These are phyloP conservation scores for Colletotrichum noveboracense DNA, from an alignment of 2,329 filamentous ascomycete species.

Conservation along the genomic window DNA sequence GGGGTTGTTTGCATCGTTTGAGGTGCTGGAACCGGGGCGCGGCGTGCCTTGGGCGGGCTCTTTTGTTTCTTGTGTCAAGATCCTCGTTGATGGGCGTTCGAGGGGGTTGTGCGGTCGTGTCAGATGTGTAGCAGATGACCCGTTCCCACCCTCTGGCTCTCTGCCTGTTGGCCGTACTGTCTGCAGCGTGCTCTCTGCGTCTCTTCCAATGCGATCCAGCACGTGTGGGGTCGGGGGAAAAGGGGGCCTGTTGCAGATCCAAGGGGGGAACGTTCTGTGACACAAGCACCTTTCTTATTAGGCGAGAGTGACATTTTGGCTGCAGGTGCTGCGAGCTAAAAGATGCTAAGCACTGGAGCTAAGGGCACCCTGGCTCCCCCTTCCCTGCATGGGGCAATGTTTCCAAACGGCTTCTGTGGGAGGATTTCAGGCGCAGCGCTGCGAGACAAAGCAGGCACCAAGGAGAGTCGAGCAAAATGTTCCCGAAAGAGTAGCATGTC, in stretches of 20 bases:
- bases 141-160: background rate
- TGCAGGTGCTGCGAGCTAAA: background rate
- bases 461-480: background rate
- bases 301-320: background rate
- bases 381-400: conserved; percentile 8
- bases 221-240: background rate
- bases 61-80: conserved; percentile 15
- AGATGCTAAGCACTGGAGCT: background rate
- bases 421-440: background rate
- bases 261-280: background rate
- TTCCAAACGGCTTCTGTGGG: conserved; percentile 9
- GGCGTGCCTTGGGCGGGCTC: background rate
- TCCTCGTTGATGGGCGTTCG: background rate
- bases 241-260: background rate
- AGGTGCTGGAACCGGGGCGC: background rate
- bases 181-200: background rate
- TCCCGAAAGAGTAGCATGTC: background rate
- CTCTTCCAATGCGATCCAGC: background rate
- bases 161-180: background rate
- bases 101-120: conserved; percentile 17
- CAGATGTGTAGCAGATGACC: conserved; percentile 21
- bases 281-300: background rate
- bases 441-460: background rate
- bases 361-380: background rate
- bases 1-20: conserved; percentile 2